Percentiles rank a stretch among this genome's conserved stretches.
phyloP scores from a whole-genome alignment of 192 early-diverging fungal genomes.

The Entomortierella lignicola region DNA sequence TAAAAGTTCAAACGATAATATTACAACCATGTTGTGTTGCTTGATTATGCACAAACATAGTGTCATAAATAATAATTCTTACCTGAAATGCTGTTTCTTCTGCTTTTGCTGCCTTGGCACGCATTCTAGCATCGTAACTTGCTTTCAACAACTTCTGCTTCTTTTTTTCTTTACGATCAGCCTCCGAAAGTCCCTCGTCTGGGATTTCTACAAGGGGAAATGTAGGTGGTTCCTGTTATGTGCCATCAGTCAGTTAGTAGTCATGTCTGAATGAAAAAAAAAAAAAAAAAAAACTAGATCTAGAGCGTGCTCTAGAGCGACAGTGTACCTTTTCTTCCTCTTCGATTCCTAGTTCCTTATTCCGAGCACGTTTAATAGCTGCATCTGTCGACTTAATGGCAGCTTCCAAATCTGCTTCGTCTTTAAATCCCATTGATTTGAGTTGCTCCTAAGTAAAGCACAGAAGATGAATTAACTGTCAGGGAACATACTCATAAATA shows the following conservation, averaged over 20 bases:
- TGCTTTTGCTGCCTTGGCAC: slow-evolving; percentile 78
- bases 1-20: slow-evolving; percentile 13
- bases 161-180: slow-evolving; percentile 85
- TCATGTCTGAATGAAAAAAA: not conserved
- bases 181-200: slow-evolving; percentile 82
- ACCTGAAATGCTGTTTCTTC: slow-evolving; percentile 73
- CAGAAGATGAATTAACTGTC: not conserved
- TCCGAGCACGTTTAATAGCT: slow-evolving; percentile 75
- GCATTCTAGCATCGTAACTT: slow-evolving; percentile 78
- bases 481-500: not conserved
- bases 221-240: slow-evolving; percentile 68
- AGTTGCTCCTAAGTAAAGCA: slow-evolving; percentile 58
- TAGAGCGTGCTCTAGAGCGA: not conserved
- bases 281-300: not conserved
- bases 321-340: slow-evolving; percentile 69
- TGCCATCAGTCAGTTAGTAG: not conserved
- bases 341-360: slow-evolving; percentile 85
- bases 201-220: slow-evolving; percentile 83
- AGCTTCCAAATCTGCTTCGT: slow-evolving; percentile 79
- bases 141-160: slow-evolving; percentile 85
- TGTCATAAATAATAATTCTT: slow-evolving; percentile 1
- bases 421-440: slow-evolving; percentile 68
- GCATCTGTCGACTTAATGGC: slow-evolving; percentile 77
- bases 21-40: not conserved
- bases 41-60: not conserved